A percentile compares a stretch with the other conserved stretches of the same genome.
phyloP scores from a whole-genome alignment of 228 moss, liverwort and hornwort species.

The Sphagnum fallax region DNA sequence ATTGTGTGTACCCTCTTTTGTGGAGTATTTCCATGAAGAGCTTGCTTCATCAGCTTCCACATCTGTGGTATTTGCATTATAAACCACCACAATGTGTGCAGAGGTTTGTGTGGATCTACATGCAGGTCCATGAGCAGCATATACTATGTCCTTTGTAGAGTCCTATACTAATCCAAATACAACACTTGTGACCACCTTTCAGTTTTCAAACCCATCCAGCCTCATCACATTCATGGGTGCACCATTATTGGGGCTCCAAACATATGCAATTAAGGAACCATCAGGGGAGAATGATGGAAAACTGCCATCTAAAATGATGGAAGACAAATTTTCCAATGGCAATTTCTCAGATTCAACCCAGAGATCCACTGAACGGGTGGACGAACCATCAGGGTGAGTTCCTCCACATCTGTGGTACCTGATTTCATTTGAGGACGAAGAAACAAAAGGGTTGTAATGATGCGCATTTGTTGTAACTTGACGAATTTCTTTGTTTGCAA shows the following conservation, averaged over 20 bases:
- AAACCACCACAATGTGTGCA: conserved; percentile 42
- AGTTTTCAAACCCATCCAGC: conserved; percentile 29
- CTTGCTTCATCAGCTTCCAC: conserved; percentile 5
- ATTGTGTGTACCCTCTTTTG: conserved; percentile 44
- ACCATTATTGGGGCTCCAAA: conserved; percentile 2
- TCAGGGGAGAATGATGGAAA: conserved; percentile 61
- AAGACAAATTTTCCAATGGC: conserved; percentile 29
- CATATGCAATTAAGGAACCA: conserved; percentile 42
- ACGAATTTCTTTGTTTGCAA: conserved; percentile 30
- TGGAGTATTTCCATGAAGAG: conserved; percentile 21
- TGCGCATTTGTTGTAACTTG: conserved; percentile 36
- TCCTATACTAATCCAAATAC: conserved; percentile 55
- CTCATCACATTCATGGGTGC: conserved; percentile 35
- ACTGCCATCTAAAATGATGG: conserved; percentile 33
- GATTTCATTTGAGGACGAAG: conserved; percentile 32
- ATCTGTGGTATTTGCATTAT: conserved; percentile 24
- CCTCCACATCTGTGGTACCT: conserved; percentile 89
- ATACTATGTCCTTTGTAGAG: conserved; percentile 28
- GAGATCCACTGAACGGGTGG: neutral
- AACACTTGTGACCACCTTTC: conserved; percentile 11
- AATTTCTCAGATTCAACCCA: conserved; percentile 39
- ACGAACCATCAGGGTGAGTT: conserved; percentile 4
- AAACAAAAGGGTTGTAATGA: conserved; percentile 83
- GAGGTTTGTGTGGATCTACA: conserved; percentile 6
- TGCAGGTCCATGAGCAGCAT: conserved; percentile 19